Evolutionary conservation across 495 filamentous ascomycete species (phyloP).

Genomic region (Terfezia boudieri): DNA sequence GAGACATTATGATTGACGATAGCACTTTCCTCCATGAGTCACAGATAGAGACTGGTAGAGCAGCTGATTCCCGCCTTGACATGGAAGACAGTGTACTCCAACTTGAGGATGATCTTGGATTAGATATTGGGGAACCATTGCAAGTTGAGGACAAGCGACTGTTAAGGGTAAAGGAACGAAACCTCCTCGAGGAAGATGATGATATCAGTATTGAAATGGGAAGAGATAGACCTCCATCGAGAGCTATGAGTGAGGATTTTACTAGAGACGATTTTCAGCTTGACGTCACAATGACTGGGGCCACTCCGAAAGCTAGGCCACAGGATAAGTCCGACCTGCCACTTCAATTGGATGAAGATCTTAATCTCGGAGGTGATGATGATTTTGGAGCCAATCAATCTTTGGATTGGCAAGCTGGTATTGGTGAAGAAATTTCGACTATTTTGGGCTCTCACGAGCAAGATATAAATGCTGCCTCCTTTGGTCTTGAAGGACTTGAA

Average conservation of each 20-base stretch:
- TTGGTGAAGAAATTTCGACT: constrained; percentile 9
- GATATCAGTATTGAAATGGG: constrained; percentile 52
- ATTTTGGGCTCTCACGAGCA: constrained; percentile 2
- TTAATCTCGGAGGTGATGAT: constrained; percentile 33
- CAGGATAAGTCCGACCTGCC: constrained; percentile 7
- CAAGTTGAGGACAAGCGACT: constrained; percentile 20
- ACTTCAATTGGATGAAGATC: constrained; percentile 20
- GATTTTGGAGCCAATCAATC: constrained; percentile 39
- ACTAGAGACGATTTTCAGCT: constrained; percentile 38
- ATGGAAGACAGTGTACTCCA: constrained; percentile 35
- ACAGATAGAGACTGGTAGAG: constrained; percentile 23
- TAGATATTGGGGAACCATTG: constrained; percentile 30
- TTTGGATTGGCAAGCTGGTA: constrained; percentile 10
- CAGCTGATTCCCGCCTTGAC: constrained; percentile 20
- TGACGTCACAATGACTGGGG: constrained; percentile 17
- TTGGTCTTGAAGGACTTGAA: not conserved
- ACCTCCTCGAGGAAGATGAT: constrained; percentile 31
- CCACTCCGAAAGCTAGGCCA: constrained; percentile 6
- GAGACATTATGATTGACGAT: constrained; percentile 40
- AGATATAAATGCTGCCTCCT: constrained; percentile 2
- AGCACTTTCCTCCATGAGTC: constrained; percentile 49
- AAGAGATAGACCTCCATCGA: constrained; percentile 48
- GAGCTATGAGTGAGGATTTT: constrained; percentile 46
- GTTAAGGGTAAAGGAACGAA: constrained; percentile 24
- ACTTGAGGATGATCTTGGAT: constrained; percentile 35